These are phyloP conservation scores for Lagenaria siceraria DNA, from an alignment of 306 rosid species.

Conservation along the genomic window DNA sequence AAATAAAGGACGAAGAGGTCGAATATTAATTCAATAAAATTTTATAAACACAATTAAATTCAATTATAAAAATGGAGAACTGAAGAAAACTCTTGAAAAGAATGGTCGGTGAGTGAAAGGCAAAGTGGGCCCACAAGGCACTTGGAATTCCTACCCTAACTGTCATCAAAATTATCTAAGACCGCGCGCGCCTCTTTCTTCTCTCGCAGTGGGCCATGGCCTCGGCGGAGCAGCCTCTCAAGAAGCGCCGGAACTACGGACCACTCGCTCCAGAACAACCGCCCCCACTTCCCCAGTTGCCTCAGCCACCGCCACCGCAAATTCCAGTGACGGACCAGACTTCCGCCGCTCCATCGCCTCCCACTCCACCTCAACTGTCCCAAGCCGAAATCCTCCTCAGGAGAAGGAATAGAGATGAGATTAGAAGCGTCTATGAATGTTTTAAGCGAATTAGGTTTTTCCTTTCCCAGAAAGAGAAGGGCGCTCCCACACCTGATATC, in stretches of 20 bases:
- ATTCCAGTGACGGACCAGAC: conserved; percentile 15
- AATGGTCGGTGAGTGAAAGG: not conserved
- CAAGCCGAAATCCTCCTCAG: conserved; percentile 32
- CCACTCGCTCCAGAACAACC: conserved; percentile 18
- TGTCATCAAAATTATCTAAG: not conserved
- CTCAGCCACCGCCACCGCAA: conserved; percentile 21
- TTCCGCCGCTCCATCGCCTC: conserved; percentile 21
- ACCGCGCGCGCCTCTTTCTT: conserved; percentile 7
- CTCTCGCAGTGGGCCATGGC: conserved; percentile 31
- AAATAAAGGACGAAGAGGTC: no score
- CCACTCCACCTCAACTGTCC: conserved; percentile 33
- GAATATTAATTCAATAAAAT: no score
- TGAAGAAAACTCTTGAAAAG: not conserved
- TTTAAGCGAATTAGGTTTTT: conserved; percentile 36
- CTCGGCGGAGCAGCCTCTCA: conserved; percentile 50
- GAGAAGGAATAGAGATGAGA: conserved; percentile 39
- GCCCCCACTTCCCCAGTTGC: not conserved
- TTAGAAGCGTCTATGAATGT: conserved; percentile 42
- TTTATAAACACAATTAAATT: no score
- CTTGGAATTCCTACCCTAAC: not conserved
- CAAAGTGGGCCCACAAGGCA: not conserved
- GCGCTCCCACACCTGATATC: conserved; percentile 23
- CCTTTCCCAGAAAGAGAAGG: conserved; percentile 24
- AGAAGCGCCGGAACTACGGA: conserved; percentile 50
- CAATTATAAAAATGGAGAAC: no score